Conservation (phyloP, 1,284 basidiomycete species). For the Somion occarium region DNA sequence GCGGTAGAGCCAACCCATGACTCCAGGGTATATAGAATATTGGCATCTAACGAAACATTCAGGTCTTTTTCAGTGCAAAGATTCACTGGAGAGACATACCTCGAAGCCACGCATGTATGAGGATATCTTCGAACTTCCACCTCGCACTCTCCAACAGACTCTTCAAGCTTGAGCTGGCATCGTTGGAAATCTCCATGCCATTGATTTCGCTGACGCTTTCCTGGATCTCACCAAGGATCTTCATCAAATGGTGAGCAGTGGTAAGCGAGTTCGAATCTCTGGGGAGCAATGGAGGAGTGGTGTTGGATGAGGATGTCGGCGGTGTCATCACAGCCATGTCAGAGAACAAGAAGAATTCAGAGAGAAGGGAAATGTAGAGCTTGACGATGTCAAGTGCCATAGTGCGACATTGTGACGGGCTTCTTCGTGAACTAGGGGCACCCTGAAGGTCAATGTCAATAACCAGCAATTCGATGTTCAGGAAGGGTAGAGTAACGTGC, state of each 20-base stretch:
- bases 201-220: conserved; percentile 84
- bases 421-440: conserved; percentile 45
- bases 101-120: conserved; percentile 79
- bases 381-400: conserved; percentile 93
- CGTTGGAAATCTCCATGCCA: conserved; percentile 76
- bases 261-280: conserved; percentile 77
- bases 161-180: conserved; percentile 65
- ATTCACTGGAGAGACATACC: conserved; percentile 39
- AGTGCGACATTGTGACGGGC: conserved; percentile 78
- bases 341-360: conserved; percentile 88
- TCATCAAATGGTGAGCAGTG: conserved; percentile 77
- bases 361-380: conserved; percentile 82
- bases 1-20: conserved; percentile 69
- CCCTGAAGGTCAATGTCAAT: neutral
- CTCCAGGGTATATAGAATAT: conserved; percentile 82
- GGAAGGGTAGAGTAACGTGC: neutral
- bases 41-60: conserved; percentile 59
- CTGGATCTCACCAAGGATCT: conserved; percentile 78
- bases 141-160: conserved; percentile 77
- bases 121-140: conserved; percentile 86
- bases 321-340: conserved; percentile 60
- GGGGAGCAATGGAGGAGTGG: conserved; percentile 65
- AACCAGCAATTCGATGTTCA: neutral
- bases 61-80: neutral
- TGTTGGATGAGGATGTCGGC: conserved; percentile 27